These are phyloP conservation scores for Entomophthora muscae DNA, from an alignment of 371 early-diverging fungal species.

Conservation along the genomic window DNA sequence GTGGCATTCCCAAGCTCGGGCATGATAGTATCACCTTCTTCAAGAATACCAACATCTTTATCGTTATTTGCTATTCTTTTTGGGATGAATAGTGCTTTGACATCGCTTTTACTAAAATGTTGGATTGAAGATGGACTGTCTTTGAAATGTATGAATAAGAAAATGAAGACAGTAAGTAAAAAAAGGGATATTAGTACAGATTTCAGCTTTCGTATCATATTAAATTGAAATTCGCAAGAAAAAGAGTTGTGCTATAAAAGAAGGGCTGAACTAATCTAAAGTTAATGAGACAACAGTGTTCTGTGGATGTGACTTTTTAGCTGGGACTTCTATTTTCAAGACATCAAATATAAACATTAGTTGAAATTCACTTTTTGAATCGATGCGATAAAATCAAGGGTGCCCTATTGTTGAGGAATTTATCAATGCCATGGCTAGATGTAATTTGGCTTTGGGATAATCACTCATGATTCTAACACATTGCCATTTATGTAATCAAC, in stretches of 20 bases:
- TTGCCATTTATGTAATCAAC: too few species aligned
- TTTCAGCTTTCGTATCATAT: not conserved
- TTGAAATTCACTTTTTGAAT: not conserved
- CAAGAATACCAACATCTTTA: not conserved
- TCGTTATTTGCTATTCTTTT: not conserved
- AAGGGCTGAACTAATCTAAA: not conserved
- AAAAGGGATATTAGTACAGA: not conserved
- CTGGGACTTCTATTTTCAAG: not conserved
- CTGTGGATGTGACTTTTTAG: not conserved
- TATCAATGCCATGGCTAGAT: too few species aligned
- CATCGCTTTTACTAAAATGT: not conserved
- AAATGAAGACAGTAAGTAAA: not conserved
- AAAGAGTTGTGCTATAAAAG: not conserved
- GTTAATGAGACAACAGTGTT: not conserved
- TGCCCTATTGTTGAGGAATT: too few species aligned
- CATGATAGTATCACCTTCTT: slow-evolving; percentile 13
- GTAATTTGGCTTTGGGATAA: too few species aligned
- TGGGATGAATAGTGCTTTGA: not conserved
- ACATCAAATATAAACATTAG: not conserved
- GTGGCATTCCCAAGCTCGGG: slow-evolving; percentile 12
- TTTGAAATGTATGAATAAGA: not conserved
- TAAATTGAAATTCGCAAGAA: not conserved
- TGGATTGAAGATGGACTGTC: not conserved
- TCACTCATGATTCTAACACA: too few species aligned
- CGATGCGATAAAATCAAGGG: too few species aligned